Conservation (phyloP, 805 yeast genomes). For the Cyberlindnera misumaiensis region DNA sequence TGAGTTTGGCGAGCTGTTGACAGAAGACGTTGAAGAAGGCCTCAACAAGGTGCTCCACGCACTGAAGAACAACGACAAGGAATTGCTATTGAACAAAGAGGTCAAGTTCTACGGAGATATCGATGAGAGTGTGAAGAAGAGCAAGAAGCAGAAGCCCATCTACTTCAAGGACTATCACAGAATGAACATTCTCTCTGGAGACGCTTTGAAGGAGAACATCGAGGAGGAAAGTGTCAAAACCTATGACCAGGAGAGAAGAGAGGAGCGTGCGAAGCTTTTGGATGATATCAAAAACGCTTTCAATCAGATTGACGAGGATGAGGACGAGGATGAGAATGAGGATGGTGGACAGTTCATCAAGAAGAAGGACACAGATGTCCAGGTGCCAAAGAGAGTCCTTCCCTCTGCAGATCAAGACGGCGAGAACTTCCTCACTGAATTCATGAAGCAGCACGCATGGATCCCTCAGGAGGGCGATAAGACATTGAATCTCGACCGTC, state of each 20-base stretch:
- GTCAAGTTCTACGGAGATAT: constrained; percentile 70
- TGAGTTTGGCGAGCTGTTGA: constrained; percentile 81
- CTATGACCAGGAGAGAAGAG: constrained; percentile 66
- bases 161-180: constrained; percentile 91
- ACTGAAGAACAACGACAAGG: constrained; percentile 58
- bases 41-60: constrained; percentile 67
- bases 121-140: constrained; percentile 28
- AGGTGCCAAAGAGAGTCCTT: constrained; percentile 25
- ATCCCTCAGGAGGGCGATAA: constrained; percentile 65
- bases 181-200: constrained; percentile 67
- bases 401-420: constrained; percentile 65
- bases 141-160: constrained; percentile 54
- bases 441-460: constrained; percentile 81
- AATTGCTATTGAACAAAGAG: constrained; percentile 58
- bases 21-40: constrained; percentile 79
- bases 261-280: constrained; percentile 67
- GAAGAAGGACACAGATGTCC: constrained; percentile 42
- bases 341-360: constrained; percentile 34
- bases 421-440: constrained; percentile 66
- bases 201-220: constrained; percentile 46
- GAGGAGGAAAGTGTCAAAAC: constrained; percentile 50
- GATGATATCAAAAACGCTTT: constrained; percentile 72
- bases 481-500: constrained; percentile 41
- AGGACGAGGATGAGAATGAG: constrained; percentile 33
- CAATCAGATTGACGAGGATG: constrained; percentile 35